Evolutionary conservation across 352 stramenopile species (phyloP).

Genomic region (Phytopythium boreale): DNA sequence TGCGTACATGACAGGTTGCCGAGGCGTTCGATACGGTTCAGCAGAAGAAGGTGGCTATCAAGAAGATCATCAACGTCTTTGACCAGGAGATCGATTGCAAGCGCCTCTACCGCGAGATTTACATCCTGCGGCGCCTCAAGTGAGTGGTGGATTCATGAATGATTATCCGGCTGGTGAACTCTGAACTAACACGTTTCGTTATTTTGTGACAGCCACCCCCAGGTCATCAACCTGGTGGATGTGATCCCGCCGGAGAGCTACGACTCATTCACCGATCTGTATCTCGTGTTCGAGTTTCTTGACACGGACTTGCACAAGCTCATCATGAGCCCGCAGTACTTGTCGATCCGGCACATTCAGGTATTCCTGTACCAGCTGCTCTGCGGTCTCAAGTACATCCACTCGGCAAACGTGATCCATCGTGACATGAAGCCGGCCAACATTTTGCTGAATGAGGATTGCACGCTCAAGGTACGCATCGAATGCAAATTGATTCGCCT

Average conservation of each 20-base stretch:
- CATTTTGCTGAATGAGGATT: constrained; percentile 87
- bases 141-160: constrained; percentile 18
- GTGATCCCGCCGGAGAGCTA: constrained; percentile 83
- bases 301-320: constrained; percentile 94
- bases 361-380: constrained; percentile 97
- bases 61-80: constrained; percentile 90
- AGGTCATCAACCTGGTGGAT: constrained; percentile 83
- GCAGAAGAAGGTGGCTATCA: constrained; percentile 86
- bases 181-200: background rate
- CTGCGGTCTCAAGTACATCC: constrained; percentile 95
- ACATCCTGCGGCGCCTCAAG: constrained; percentile 82
- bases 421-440: constrained; percentile 89
- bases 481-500: background rate
- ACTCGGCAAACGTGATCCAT: constrained; percentile 90
- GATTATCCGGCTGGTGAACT: background rate
- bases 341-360: constrained; percentile 95
- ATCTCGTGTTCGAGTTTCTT: constrained; percentile 92
- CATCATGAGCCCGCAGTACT: constrained; percentile 91
- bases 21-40: constrained; percentile 78
- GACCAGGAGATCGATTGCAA: constrained; percentile 88
- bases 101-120: constrained; percentile 84
- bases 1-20: constrained; percentile 35
- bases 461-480: constrained; percentile 65
- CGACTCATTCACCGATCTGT: constrained; percentile 87
- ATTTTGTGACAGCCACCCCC: constrained; percentile 41